These are phyloP conservation scores for Penicillium italicum DNA, from an alignment of 2,329 filamentous ascomycete genomes.

Conservation along the genomic window DNA sequence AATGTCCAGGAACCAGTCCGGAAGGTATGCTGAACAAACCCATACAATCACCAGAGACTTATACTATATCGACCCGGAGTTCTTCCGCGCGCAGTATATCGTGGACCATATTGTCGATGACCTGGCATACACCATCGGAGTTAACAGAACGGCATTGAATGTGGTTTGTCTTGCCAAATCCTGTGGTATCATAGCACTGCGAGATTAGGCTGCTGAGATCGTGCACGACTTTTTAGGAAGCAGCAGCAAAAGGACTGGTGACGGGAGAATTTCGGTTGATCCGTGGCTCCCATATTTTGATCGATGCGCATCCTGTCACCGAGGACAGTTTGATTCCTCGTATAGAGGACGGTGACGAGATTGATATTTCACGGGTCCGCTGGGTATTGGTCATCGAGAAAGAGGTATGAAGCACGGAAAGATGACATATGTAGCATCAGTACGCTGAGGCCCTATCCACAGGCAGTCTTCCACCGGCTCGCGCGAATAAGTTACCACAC, in stretches of 20 bases:
- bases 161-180: conserved; percentile 46
- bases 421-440: not conserved
- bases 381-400: conserved; percentile 64
- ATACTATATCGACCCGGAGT: conserved; percentile 59
- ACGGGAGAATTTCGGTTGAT: conserved; percentile 34
- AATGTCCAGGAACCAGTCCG: not conserved
- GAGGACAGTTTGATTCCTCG: conserved; percentile 54
- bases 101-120: conserved; percentile 61
- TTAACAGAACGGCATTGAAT: conserved; percentile 54
- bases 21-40: not conserved
- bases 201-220: not conserved
- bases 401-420: conserved; percentile 45
- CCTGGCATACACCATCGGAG: conserved; percentile 57
- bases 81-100: conserved; percentile 55
- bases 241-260: conserved; percentile 44
- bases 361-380: conserved; percentile 46
- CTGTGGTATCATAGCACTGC: not conserved
- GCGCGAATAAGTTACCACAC: conserved; percentile 48
- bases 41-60: conserved; percentile 51
- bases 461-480: conserved; percentile 61
- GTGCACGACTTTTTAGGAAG: conserved; percentile 32
- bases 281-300: conserved; percentile 16
- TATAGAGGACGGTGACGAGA: conserved; percentile 42
- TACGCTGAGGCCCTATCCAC: not conserved
- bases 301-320: conserved; percentile 41